Evolutionary conservation across 257 asterid species (phyloP).

Genomic region (Leonotis leonurus): DNA sequence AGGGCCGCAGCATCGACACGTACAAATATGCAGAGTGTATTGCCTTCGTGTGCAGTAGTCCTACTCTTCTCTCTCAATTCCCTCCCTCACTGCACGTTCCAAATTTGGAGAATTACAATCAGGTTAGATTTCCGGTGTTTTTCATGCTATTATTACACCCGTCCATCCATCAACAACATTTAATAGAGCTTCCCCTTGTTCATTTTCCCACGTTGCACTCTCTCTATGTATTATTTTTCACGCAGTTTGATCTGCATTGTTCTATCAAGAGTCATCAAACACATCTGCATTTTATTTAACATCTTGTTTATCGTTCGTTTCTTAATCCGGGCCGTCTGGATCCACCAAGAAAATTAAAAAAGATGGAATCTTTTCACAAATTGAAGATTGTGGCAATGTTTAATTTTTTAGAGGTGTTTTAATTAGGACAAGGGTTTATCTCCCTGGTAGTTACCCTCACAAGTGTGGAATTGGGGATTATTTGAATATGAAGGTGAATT

Average conservation of each 20-base stretch:
- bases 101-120: not conserved
- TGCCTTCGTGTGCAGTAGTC: too few relatives aligned
- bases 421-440: constrained; percentile 65
- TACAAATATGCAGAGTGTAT: too few relatives aligned
- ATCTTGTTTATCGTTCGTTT: constrained; percentile 17
- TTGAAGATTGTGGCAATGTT: constrained; percentile 59
- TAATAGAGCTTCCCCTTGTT: too few relatives aligned
- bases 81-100: too few relatives aligned
- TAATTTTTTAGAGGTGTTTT: constrained; percentile 23
- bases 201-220: constrained; percentile 8
- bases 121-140: constrained; percentile 19
- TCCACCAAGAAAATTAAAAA: constrained; percentile 37
- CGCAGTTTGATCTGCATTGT: not conserved
- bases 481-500: constrained; percentile 79
- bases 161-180: not conserved
- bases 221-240: too few relatives aligned
- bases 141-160: not conserved
- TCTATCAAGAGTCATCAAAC: constrained; percentile 22
- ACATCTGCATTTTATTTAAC: constrained; percentile 1
- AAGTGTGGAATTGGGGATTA: constrained; percentile 59
- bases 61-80: not conserved
- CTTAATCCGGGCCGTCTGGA: constrained; percentile 50
- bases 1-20: too few relatives aligned
- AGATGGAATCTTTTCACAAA: constrained; percentile 47
- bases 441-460: constrained; percentile 88